phyloP scores from a whole-genome alignment of 2,329 filamentous ascomycete species.

The Lachnellula cervina region DNA sequence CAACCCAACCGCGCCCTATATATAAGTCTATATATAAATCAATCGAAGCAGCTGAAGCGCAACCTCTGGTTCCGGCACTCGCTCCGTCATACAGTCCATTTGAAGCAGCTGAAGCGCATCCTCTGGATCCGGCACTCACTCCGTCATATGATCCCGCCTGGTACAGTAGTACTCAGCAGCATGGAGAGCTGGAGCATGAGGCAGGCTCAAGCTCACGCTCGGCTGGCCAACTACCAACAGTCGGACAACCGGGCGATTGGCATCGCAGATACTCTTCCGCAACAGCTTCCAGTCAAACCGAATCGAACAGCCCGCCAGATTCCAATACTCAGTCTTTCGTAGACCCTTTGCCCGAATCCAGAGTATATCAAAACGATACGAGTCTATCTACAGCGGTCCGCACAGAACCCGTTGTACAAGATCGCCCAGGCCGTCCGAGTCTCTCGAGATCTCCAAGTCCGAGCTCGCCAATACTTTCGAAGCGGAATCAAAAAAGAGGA shows the following conservation, averaged over 20 bases:
- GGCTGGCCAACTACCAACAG: background rate
- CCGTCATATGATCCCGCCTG: background rate
- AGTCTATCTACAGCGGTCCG: background rate
- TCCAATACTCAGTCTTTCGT: background rate
- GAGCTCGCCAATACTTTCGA: background rate
- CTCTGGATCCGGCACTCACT: background rate
- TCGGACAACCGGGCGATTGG: background rate
- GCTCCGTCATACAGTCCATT: background rate
- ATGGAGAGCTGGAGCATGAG: background rate
- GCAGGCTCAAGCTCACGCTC: background rate
- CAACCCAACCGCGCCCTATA: background rate
- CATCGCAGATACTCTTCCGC: background rate
- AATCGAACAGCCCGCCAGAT: background rate
- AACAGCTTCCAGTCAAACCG: background rate
- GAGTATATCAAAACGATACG: too few species aligned
- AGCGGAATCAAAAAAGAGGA: background rate
- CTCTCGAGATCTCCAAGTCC: background rate
- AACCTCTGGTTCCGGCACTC: background rate
- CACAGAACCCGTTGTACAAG: background rate
- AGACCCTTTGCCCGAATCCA: background rate
- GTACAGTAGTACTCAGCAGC: background rate
- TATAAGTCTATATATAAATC: background rate
- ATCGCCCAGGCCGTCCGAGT: too few species aligned
- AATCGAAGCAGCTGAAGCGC: background rate
- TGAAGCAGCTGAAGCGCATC: background rate